phyloP scores from a whole-genome alignment of 306 rosid species.

The Casuarina cunninghamiana region DNA sequence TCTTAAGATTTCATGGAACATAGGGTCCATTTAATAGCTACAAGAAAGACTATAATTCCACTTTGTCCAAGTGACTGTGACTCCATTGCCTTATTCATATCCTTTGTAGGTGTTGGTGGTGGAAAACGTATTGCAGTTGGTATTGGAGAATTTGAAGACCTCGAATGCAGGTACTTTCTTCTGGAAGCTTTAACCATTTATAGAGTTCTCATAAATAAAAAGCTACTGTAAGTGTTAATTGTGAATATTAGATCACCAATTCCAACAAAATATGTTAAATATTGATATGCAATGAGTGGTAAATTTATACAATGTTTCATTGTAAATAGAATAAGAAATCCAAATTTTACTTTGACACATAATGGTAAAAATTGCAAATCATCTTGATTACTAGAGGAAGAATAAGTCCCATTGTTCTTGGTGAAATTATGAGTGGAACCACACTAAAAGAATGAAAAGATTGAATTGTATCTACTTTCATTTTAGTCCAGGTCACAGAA shows the following conservation, averaged over 20 bases:
- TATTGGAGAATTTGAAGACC: constrained; percentile 70
- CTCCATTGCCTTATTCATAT: constrained; percentile 27
- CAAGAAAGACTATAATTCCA: neutral
- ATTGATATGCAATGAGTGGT: too few species aligned
- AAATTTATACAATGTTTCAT: too few species aligned
- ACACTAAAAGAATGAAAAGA: neutral
- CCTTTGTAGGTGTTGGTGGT: constrained; percentile 57
- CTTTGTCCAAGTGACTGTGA: constrained; percentile 18
- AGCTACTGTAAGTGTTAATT: neutral
- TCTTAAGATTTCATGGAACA: constrained; percentile 9
- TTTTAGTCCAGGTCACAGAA: neutral
- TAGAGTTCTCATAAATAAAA: neutral
- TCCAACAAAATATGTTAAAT: too few species aligned
- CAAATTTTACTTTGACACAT: neutral
- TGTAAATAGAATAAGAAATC: neutral
- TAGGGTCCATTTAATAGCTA: constrained; percentile 17
- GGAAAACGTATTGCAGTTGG: constrained; percentile 81
- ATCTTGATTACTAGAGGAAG: neutral
- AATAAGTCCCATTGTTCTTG: neutral
- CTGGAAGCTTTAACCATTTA: neutral
- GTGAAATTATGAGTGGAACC: neutral
- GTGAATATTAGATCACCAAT: constrained; percentile 13
- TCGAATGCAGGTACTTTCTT: constrained; percentile 67
- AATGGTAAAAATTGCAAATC: neutral
- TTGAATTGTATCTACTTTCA: neutral